phyloP scores from a whole-genome alignment of 768 basidiomycete genomes.

The Boletus tomentosulus region DNA sequence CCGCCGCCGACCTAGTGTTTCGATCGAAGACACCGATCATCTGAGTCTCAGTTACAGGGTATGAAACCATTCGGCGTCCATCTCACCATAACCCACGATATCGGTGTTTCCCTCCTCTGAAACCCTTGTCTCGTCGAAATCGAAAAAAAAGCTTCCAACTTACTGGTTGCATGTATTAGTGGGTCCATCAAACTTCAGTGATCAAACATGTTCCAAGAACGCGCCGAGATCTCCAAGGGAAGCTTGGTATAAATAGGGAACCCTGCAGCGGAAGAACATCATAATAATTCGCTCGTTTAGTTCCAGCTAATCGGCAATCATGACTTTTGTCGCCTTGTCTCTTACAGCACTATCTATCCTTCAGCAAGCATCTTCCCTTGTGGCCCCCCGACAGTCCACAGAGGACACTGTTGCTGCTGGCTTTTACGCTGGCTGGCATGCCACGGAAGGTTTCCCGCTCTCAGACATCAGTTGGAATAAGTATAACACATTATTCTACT shows the following conservation, averaged over 20 bases:
- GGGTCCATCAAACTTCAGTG: not conserved
- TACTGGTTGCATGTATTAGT: not conserved
- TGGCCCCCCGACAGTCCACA: not conserved
- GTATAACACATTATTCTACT: constrained; percentile 65
- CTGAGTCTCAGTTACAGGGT: not conserved
- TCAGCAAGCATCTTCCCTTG: not conserved
- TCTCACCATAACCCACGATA: not conserved
- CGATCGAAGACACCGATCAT: not conserved
- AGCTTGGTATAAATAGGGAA: not conserved
- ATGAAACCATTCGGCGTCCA: not conserved
- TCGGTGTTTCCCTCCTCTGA: not conserved
- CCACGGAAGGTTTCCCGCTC: constrained; percentile 46
- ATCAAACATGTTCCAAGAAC: not conserved
- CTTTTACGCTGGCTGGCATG: constrained; percentile 72
- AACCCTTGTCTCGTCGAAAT: not conserved
- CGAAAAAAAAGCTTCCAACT: not conserved
- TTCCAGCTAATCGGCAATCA: not conserved
- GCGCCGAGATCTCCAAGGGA: not conserved
- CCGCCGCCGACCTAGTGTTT: not conserved
- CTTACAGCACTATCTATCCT: not conserved
- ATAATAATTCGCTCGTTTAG: not conserved
- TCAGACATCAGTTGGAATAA: constrained; percentile 62
- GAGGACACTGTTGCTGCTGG: constrained; percentile 26
- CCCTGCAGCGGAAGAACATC: not conserved
- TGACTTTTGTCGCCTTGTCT: not conserved